These are phyloP conservation scores for Calonectria pauciramosa DNA, from an alignment of 2,329 filamentous ascomycete species.

Conservation along the genomic window DNA sequence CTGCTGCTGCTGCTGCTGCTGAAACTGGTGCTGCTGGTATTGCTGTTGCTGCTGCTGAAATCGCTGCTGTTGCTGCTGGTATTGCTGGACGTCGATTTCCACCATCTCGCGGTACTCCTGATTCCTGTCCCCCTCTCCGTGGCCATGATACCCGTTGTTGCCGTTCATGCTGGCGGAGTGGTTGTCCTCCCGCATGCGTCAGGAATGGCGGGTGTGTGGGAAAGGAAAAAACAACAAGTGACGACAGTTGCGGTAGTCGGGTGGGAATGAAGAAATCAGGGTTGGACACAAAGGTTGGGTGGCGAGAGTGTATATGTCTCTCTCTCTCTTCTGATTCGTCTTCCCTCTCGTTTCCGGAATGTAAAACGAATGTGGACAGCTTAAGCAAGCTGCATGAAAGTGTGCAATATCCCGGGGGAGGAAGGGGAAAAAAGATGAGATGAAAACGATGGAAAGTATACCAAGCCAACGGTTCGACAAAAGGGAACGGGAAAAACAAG, in stretches of 20 bases:
- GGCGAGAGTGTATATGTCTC: background rate
- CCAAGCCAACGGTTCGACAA: conserved; percentile 29
- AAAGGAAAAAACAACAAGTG: background rate
- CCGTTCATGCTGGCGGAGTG: conserved; percentile 21
- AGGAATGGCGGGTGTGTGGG: conserved; percentile 3
- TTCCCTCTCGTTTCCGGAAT: conserved; percentile 1
- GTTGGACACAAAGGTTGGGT: background rate
- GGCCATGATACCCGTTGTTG: conserved; percentile 48
- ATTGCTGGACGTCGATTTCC: conserved; percentile 51
- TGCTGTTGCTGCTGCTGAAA: conserved; percentile 35
- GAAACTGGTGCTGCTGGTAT: conserved; percentile 29
- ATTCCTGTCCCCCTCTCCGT: conserved; percentile 36
- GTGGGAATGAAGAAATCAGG: background rate
- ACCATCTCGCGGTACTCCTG: conserved; percentile 52
- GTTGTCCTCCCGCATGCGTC: conserved; percentile 38
- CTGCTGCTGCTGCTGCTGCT: conserved; percentile 21
- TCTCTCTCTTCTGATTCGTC: background rate
- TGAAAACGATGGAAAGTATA: conserved; percentile 22
- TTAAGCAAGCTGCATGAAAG: background rate
- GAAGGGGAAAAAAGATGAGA: background rate
- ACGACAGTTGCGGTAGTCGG: background rate
- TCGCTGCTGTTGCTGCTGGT: conserved; percentile 45
- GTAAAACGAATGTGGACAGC: conserved; percentile 10
- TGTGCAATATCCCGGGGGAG: conserved; percentile 13
- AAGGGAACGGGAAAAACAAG: conserved; percentile 17